These are phyloP conservation scores for Metarhizium album DNA, from an alignment of 2,329 filamentous ascomycete species.

Conservation along the genomic window DNA sequence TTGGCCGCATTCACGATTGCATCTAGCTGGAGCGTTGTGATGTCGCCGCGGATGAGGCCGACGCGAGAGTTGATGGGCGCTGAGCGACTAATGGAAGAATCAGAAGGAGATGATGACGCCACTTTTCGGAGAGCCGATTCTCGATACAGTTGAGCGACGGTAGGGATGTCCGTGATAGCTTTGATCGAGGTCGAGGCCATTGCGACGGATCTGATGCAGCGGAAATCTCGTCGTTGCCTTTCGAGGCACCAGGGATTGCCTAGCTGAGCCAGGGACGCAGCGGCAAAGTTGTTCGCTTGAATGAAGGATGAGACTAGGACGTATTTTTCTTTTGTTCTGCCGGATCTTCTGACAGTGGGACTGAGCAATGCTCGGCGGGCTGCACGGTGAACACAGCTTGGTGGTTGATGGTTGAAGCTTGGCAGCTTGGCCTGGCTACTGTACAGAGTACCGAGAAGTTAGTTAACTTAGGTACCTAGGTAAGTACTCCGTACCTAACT, in stretches of 20 bases:
- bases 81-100: constrained; percentile 24
- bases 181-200: constrained; percentile 13
- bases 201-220: neutral
- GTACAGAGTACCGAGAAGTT: too few species aligned
- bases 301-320: too few species aligned
- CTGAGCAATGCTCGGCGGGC: too few species aligned
- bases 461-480: neutral
- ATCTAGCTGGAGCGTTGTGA: constrained; percentile 67
- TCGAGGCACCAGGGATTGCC: too few species aligned
- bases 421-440: too few species aligned
- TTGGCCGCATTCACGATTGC: constrained; percentile 95
- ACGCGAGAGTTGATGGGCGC: constrained; percentile 57
- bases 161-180: constrained; percentile 46
- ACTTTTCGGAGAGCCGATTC: constrained; percentile 22
- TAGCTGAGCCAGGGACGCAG: too few species aligned
- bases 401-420: too few species aligned
- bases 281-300: too few species aligned
- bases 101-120: constrained; percentile 9
- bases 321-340: too few species aligned
- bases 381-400: too few species aligned
- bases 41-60: constrained; percentile 62
- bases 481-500: neutral
- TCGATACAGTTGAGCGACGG: constrained; percentile 54
- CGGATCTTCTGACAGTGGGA: too few species aligned
- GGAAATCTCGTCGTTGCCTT: neutral